A percentile compares a stretch with the other conserved stretches of the same genome.
Conservation (phyloP, 2,329 filamentous ascomycete species). For the Pseudophaeomoniella oleicola region DNA sequence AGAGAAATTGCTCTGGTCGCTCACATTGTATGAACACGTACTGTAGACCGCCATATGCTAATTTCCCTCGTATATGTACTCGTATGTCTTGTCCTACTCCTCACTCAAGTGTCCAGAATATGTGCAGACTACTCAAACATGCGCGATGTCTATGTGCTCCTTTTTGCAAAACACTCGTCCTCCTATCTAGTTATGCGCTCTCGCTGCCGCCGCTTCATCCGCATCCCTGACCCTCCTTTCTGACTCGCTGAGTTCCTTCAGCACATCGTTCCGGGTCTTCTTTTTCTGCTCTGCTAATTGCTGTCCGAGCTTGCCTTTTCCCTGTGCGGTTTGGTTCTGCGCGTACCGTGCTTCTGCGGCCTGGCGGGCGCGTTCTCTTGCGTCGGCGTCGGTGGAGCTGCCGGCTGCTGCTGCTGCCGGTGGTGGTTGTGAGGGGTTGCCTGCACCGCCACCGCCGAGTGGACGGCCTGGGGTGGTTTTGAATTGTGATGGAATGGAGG, state of each 20-base stretch:
- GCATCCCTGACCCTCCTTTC: slow-evolving; percentile 53
- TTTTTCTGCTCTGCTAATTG: slow-evolving; percentile 64
- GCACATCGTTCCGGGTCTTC: slow-evolving; percentile 52
- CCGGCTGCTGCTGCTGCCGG: no score
- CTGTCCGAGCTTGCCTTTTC: slow-evolving; percentile 52
- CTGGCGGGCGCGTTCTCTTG: slow-evolving; percentile 1
- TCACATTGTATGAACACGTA: no score
- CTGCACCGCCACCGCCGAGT: slow-evolving; percentile 38
- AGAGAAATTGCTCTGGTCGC: no score
- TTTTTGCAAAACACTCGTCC: no score
- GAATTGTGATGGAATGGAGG: slow-evolving; percentile 29
- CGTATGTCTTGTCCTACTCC: no score
- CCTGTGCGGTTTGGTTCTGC: slow-evolving; percentile 25
- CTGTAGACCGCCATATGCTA: no score
- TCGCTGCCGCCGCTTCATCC: slow-evolving; percentile 43
- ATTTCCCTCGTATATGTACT: no score
- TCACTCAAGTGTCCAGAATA: no score
- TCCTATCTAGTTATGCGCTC: no score
- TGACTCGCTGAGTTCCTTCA: slow-evolving; percentile 53
- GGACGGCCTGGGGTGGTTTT: slow-evolving; percentile 41
- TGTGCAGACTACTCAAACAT: no score
- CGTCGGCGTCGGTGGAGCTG: slow-evolving; percentile 3
- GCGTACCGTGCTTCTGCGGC: slow-evolving; percentile 50
- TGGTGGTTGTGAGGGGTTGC: slow-evolving; percentile 15
- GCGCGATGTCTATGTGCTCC: no score